A percentile compares a stretch with the other conserved stretches of the same genome.
phyloP scores from a whole-genome alignment of 805 yeast species.

The Priceomyces haplophilus region DNA sequence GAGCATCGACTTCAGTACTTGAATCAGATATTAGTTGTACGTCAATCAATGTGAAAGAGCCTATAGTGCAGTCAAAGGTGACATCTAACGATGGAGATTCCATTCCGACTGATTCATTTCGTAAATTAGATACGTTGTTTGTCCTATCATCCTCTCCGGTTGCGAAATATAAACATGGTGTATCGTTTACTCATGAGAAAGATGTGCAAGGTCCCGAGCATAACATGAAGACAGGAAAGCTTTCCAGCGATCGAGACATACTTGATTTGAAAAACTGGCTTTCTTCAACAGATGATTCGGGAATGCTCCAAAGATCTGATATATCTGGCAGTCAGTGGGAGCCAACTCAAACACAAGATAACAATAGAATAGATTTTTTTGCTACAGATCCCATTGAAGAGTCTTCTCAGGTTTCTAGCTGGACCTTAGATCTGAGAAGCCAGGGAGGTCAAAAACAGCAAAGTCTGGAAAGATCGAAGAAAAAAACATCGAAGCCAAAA shows the following conservation, averaged over 20 bases:
- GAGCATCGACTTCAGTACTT: constrained; percentile 1
- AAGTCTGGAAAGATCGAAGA: background rate
- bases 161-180: background rate
- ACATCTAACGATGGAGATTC: no score
- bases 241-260: constrained; percentile 5
- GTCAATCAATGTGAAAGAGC: background rate
- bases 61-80: no score
- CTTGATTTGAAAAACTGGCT: constrained; percentile 22
- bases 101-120: background rate
- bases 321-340: constrained; percentile 3
- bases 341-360: background rate
- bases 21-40: constrained; percentile 1
- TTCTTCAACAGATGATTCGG: constrained; percentile 18
- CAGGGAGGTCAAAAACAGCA: background rate
- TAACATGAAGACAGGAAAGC: background rate
- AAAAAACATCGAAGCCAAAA: constrained; percentile 1
- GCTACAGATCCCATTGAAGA: constrained; percentile 11
- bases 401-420: constrained; percentile 6
- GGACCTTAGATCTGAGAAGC: background rate
- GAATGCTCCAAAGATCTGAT: background rate
- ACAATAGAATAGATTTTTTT: background rate
- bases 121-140: background rate
- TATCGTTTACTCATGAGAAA: background rate
- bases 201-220: background rate
- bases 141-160: constrained; percentile 3